Evolutionary conservation across 176 grass and related monocot genomes (phyloP).

Genomic region (Luzula sylvatica): DNA sequence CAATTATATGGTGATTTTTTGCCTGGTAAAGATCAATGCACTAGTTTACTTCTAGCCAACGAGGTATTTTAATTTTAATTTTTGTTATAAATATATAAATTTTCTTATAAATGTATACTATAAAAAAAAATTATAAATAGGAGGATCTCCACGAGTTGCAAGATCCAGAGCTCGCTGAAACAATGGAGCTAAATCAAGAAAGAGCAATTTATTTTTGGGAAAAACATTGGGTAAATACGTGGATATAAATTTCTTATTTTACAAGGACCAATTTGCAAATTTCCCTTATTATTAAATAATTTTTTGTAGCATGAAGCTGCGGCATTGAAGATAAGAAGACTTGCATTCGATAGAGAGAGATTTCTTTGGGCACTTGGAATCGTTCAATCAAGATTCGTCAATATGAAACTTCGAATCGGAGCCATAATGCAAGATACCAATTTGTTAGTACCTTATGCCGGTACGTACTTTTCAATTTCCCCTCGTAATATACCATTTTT

Average conservation of each 20-base stretch:
- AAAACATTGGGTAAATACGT: constrained; percentile 68
- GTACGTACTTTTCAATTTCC: constrained; percentile 45
- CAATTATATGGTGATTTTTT: constrained; percentile 91
- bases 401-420: constrained; percentile 70
- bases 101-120: neutral
- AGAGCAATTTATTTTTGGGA: constrained; percentile 93
- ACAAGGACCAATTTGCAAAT: too few species aligned
- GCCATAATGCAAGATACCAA: constrained; percentile 83
- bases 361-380: constrained; percentile 95
- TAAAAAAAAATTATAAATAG: constrained; percentile 23
- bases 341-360: constrained; percentile 72
- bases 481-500: neutral
- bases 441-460: constrained; percentile 82
- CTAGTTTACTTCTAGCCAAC: constrained; percentile 75
- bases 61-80: too few species aligned
- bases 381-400: constrained; percentile 56
- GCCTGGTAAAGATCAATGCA: constrained; percentile 76
- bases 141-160: constrained; percentile 88
- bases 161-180: constrained; percentile 55
- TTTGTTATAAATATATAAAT: constrained; percentile 17
- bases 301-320: constrained; percentile 54
- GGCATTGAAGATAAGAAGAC: constrained; percentile 82
- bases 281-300: neutral
- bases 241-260: constrained; percentile 22
- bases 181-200: constrained; percentile 49